Base-by-base conservation (phyloP, 345 rosid genomes). In the Eucalyptus fibrosa region DNA sequence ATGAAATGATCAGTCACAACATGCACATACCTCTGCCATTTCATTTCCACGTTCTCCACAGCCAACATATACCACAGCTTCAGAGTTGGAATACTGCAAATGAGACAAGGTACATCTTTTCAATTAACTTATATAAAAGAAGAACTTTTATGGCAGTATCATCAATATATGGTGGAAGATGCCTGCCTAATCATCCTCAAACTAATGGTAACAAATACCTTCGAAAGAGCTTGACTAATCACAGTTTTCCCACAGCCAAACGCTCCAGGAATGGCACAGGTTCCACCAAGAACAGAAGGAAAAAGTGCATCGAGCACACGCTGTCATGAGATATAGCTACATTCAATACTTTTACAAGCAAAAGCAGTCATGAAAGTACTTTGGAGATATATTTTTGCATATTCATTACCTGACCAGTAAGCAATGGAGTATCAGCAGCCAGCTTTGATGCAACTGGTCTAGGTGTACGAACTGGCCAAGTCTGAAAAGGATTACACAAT, bases 211-310 rank as follows among this genome's bases (percentile, higher is more conserved):
- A 87, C 50, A 26, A 50, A 90, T 91, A 98, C 99, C 99, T 98
- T 98, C 42, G 99, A 98, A 93, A 98, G 99, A 92, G 99, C 99
- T 94, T 98, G 99, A 93, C 99, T 98, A 89, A 98, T 98, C 91
- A 98, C 99, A 87, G 99, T 98, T 96, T 98, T 98, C 47, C 99
- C 99, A 95, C 99, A 97, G 21, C 99, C 99, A 95, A 98, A 98
- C 50, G 99, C 99, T 90, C 99, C 99, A 89, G 99, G 99, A 86
- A 98, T 98, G 86, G 99, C 99, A 95, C 99, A 98, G 89, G 99
- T 98, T 90, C 99, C 99, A 92, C 99, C 99, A 90, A 98, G 99
- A 91, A 98, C 99, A 7, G 99, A 98, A 87, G 99, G 99, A 92
- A 98, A 98, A 90, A 98, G 98, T 37, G 99, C 99, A 94, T 98